Conservation (phyloP, 2,329 filamentous ascomycete genomes). For the Stromatinia cepivora region DNA sequence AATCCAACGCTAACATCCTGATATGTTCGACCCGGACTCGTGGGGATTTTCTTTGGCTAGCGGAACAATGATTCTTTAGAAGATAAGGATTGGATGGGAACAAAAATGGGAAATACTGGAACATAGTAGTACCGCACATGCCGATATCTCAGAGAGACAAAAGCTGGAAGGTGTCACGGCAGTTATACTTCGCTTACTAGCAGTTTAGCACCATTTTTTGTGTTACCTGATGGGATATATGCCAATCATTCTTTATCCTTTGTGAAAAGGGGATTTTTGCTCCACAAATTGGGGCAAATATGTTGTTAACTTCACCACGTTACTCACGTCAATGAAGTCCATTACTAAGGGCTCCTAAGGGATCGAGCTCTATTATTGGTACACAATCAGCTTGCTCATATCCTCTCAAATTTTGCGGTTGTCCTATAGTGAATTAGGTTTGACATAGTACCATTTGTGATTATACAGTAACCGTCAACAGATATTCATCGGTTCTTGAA, state of each 20-base stretch:
- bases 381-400: not conserved
- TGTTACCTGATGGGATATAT: not conserved
- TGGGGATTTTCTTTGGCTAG: not conserved
- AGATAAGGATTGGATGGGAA: not conserved
- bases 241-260: not conserved
- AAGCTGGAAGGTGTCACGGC: not conserved
- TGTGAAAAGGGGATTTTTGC: not conserved
- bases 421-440: no score
- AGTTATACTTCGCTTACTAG: not conserved
- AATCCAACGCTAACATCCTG: constrained; percentile 1
- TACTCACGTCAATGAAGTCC: not conserved
- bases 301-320: not conserved
- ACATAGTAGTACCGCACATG: constrained; percentile 3
- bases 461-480: no score
- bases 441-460: not conserved
- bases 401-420: no score
- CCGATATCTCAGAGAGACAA: constrained; percentile 7
- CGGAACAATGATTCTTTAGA: not conserved
- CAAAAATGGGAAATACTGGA: constrained; percentile 2
- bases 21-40: not conserved
- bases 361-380: not conserved
- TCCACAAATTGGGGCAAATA: not conserved
- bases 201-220: not conserved
- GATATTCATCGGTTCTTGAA: no score
- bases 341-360: not conserved